These are phyloP conservation scores for Tolypocladium endophyticum DNA, from an alignment of 2,329 filamentous ascomycete species.

Conservation along the genomic window DNA sequence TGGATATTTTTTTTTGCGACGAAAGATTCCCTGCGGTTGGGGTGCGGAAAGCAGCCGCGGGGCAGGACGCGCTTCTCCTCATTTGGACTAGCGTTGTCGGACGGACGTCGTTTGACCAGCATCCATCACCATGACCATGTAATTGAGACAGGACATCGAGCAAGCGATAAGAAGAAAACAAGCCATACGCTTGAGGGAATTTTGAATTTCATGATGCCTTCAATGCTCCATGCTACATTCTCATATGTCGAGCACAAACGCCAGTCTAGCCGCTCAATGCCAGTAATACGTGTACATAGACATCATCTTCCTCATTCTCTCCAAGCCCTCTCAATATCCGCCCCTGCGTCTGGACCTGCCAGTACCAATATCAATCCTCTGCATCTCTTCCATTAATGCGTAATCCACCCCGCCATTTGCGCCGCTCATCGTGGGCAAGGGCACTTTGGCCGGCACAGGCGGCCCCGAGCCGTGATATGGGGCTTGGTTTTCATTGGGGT, in stretches of 20 bases:
- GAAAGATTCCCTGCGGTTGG: slow-evolving; percentile 16
- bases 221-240: not conserved
- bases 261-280: slow-evolving; percentile 4
- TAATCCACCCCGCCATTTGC: slow-evolving; percentile 32
- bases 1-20: slow-evolving; percentile 18
- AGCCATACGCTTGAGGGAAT: not conserved
- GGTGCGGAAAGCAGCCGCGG: slow-evolving; percentile 3
- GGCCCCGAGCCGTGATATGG: slow-evolving; percentile 34
- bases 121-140: no score
- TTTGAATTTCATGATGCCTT: not conserved
- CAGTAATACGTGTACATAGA: slow-evolving; percentile 5
- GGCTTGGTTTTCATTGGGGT: slow-evolving; percentile 40
- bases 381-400: slow-evolving; percentile 62
- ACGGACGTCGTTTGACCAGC: not conserved
- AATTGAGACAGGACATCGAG: no score
- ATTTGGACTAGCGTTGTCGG: slow-evolving; percentile 1
- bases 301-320: slow-evolving; percentile 4
- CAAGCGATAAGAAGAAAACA: not conserved
- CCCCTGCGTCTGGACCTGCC: slow-evolving; percentile 44
- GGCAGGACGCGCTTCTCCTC: not conserved
- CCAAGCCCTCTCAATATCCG: slow-evolving; percentile 21
- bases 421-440: slow-evolving; percentile 39
- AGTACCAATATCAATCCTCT: slow-evolving; percentile 53
- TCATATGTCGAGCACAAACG: not conserved
- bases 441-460: slow-evolving; percentile 61